Conservation (phyloP, 805 yeast genomes). For the Ogataea paradorogensis region DNA sequence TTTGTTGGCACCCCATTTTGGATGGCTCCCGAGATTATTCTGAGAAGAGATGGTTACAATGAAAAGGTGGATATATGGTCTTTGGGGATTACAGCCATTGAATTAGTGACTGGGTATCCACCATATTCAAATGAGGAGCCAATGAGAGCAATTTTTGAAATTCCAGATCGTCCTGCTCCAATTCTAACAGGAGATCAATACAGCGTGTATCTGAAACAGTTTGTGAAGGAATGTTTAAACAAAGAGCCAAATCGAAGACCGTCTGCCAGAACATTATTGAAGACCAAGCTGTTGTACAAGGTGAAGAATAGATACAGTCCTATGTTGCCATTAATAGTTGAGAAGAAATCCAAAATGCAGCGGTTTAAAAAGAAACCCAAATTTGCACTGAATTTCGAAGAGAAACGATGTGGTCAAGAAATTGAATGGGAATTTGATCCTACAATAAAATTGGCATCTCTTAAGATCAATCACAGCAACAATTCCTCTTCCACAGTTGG, state of each 20-base stretch:
- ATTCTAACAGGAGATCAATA: slow-evolving; percentile 41
- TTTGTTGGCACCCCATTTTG: slow-evolving; percentile 96
- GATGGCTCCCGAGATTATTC: slow-evolving; percentile 98
- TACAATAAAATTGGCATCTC: slow-evolving; percentile 9
- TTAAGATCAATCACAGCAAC: not conserved
- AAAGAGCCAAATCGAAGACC: slow-evolving; percentile 70
- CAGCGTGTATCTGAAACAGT: slow-evolving; percentile 46
- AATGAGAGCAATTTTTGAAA: slow-evolving; percentile 67
- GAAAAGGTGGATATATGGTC: slow-evolving; percentile 96
- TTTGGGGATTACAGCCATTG: slow-evolving; percentile 87
- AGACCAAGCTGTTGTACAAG: slow-evolving; percentile 48
- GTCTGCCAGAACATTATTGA: slow-evolving; percentile 52
- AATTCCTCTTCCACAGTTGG: slow-evolving; percentile 1
- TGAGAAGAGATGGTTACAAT: slow-evolving; percentile 56
- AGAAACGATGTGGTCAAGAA: slow-evolving; percentile 24
- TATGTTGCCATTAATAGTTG: slow-evolving; percentile 26
- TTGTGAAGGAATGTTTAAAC: slow-evolving; percentile 61
- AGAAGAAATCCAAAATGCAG: slow-evolving; percentile 38
- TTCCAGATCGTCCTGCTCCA: slow-evolving; percentile 69
- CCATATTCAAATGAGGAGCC: slow-evolving; percentile 76
- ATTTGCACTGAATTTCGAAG: slow-evolving; percentile 30
- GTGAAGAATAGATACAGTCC: slow-evolving; percentile 30
- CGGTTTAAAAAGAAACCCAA: slow-evolving; percentile 38
- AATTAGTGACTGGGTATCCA: slow-evolving; percentile 76
- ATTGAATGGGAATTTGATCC: slow-evolving; percentile 27